Percentiles rank a stretch among this genome's conserved stretches.
phyloP scores from a whole-genome alignment of 352 stramenopile species.

The Aphanomyces cochlioides region DNA sequence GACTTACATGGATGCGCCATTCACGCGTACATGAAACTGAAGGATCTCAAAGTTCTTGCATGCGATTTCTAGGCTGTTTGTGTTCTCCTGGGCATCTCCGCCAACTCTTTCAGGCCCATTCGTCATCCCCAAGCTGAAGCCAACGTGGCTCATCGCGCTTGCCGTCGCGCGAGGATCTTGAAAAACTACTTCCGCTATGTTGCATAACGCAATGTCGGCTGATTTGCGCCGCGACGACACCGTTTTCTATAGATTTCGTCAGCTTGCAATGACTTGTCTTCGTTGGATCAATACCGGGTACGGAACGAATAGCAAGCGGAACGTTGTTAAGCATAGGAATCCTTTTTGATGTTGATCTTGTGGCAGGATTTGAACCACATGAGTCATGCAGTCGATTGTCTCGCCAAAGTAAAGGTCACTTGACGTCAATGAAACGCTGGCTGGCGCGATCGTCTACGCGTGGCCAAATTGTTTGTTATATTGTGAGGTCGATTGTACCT shows the following conservation, averaged over 20 bases:
- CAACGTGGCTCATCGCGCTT: conserved; percentile 36
- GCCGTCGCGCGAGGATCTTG: conserved; percentile 46
- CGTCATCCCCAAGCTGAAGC: conserved; percentile 17
- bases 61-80: conserved; percentile 64
- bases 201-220: conserved; percentile 65
- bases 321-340: conserved; percentile 72
- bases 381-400: conserved; percentile 65
- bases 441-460: conserved; percentile 30
- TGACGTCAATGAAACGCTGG: conserved; percentile 1
- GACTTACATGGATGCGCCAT: background rate
- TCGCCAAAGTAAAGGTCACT: conserved; percentile 52
- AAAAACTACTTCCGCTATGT: conserved; percentile 58
- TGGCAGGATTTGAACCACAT: conserved; percentile 41
- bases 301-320: conserved; percentile 64
- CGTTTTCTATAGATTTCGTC: too few species aligned
- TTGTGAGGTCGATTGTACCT: conserved; percentile 83
- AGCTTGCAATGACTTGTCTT: too few species aligned
- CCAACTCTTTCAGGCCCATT: conserved; percentile 21
- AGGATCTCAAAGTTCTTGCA: conserved; percentile 86
- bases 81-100: conserved; percentile 35
- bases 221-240: too few species aligned
- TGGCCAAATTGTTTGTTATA: conserved; percentile 64
- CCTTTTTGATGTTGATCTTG: conserved; percentile 32
- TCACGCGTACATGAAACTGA: conserved; percentile 29
- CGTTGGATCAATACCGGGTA: conserved; percentile 43